These are phyloP conservation scores for Entomophthora muscae DNA, from an alignment of 371 early-diverging fungal species.

Conservation along the genomic window DNA sequence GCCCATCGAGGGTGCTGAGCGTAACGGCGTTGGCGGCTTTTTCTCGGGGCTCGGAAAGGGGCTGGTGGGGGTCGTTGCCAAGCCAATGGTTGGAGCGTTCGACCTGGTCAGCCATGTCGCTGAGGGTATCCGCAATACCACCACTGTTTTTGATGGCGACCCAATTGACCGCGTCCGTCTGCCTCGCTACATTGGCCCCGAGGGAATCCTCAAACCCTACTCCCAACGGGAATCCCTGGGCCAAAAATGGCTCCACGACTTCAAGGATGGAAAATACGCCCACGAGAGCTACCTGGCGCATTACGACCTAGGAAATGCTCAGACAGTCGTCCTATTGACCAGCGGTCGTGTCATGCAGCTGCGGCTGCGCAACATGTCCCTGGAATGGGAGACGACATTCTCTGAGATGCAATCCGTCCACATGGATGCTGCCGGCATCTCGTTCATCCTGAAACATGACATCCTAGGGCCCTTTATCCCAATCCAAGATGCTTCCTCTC, in stretches of 20 bases:
- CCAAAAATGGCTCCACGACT: slow-evolving; percentile 72
- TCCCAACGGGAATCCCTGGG: slow-evolving; percentile 71
- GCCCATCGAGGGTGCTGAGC: slow-evolving; percentile 83
- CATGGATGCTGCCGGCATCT: neutral
- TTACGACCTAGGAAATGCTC: slow-evolving; percentile 8
- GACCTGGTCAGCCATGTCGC: slow-evolving; percentile 83
- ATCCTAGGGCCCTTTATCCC: slow-evolving; percentile 2
- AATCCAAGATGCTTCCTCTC: neutral
- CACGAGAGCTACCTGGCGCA: slow-evolving; percentile 82
- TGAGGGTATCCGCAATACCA: slow-evolving; percentile 84
- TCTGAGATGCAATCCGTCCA: slow-evolving; percentile 4
- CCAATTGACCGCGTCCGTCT: slow-evolving; percentile 53
- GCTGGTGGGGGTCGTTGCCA: slow-evolving; percentile 83
- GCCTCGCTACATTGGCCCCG: slow-evolving; percentile 73
- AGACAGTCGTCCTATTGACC: slow-evolving; percentile 5
- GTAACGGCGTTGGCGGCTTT: slow-evolving; percentile 86
- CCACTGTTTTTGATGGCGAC: slow-evolving; percentile 64
- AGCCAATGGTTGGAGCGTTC: slow-evolving; percentile 84
- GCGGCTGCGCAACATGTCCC: neutral
- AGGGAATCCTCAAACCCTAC: slow-evolving; percentile 61
- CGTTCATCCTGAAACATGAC: neutral
- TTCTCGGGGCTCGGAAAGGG: slow-evolving; percentile 94
- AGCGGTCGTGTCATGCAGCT: neutral
- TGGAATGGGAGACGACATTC: slow-evolving; percentile 9
- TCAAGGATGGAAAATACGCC: slow-evolving; percentile 61